Base-by-base conservation (phyloP, 306 rosid genomes). In the Vigna trinervia region DNA sequence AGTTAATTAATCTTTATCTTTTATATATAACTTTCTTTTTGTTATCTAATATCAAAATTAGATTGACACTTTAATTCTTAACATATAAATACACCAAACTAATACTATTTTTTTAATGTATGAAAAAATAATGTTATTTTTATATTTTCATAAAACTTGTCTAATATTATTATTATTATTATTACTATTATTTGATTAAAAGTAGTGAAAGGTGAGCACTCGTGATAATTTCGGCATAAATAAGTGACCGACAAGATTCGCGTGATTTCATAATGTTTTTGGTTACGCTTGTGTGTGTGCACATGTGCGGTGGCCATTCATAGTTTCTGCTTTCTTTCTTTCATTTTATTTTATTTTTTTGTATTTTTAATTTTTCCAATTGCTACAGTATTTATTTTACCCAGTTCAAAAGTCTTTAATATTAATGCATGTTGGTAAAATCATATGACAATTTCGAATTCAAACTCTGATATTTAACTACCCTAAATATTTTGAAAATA, bases 161-260 rank as follows among this genome's bases (percentile, higher is more conserved):
- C 0, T 30, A 30, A 0, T 30, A 30, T 0, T 30, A 30, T 3
- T 34, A 34, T 74, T 59, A 26, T 26, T 26, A 26, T 30, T 30
- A 30, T 4, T 30, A 4, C 0, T 30, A 30, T 30, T 34, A 34
- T 74, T 59, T 26, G 12, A 73, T 41, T 15, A 36, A 38, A 48
- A n/a, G 11, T 3, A 13, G 26, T 36, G 39, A 65, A 8, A 8
- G 52, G 20, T 50, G 4, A 56, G 62, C 74, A 22, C 66, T 53
- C 36, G 66, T 65, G 66, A 65, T 41, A 19, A 23, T 65, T 65
- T 65, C 34, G 1, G 65, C 34, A 17, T 26, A 52, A 64, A 52
- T n/a, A 51, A 76, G 48, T 52, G 34, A 53, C 74, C 74, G 74
- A 52, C 74, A 65, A 53, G 19, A 66, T 66, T 38, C 45, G 30